Conservation (phyloP, 257 asterid genomes). For the Echium plantagineum region DNA sequence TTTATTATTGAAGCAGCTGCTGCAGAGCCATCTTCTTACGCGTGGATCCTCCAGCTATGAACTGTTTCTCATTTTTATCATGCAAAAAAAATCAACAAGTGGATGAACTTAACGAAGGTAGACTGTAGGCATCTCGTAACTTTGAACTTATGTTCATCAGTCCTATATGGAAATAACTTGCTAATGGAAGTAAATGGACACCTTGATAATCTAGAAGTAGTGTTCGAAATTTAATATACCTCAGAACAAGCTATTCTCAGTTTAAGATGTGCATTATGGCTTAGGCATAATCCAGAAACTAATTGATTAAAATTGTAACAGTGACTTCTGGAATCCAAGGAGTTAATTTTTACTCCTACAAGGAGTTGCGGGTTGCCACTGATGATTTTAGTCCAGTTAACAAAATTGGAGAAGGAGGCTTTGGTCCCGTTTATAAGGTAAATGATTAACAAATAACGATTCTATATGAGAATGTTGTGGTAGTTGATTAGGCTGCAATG, state of each 20-base stretch:
- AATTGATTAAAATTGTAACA: constrained; percentile 29
- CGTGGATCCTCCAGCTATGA: constrained; percentile 42
- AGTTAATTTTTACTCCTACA: constrained; percentile 56
- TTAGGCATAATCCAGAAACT: constrained; percentile 1
- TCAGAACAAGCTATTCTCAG: constrained; percentile 1
- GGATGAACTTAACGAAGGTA: constrained; percentile 44
- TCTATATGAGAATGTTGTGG: not conserved
- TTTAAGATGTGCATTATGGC: not conserved
- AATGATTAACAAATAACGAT: not conserved
- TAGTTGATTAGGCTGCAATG: not conserved
- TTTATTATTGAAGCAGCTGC: constrained; percentile 9
- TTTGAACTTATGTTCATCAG: not conserved
- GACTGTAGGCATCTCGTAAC: constrained; percentile 4
- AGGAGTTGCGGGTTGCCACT: constrained; percentile 62
- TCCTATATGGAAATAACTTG: not conserved
- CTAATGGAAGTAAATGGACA: not conserved
- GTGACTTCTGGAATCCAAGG: constrained; percentile 52
- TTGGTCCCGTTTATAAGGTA: constrained; percentile 90
- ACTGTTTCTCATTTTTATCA: constrained; percentile 51
- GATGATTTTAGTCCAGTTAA: constrained; percentile 51
- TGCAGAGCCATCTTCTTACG: constrained; percentile 14
- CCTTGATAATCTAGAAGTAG: constrained; percentile 5
- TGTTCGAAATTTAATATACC: not conserved
- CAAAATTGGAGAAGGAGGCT: constrained; percentile 96
- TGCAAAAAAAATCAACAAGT: constrained; percentile 20